phyloP scores from a whole-genome alignment of 768 basidiomycete species.

The Auricularia sp. region DNA sequence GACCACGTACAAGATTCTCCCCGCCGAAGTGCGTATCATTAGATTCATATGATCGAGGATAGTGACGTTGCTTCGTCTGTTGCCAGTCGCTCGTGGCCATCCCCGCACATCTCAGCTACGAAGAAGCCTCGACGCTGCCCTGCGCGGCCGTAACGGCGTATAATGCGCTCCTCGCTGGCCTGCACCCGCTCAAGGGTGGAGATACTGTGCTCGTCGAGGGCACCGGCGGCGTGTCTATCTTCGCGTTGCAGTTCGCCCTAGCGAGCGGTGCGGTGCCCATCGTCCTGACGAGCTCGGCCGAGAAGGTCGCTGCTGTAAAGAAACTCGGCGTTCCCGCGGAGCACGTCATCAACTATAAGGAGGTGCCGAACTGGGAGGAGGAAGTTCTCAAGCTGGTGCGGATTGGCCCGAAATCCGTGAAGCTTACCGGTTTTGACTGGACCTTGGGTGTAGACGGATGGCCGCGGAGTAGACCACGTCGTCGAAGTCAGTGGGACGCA shows the following conservation, averaged over 20 bases:
- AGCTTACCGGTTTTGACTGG: neutral
- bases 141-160: conserved; percentile 48
- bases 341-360: conserved; percentile 54
- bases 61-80: neutral
- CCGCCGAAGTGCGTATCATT: conserved; percentile 27
- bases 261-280: conserved; percentile 57
- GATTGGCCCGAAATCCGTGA: no score
- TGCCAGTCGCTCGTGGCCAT: conserved; percentile 33
- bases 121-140: conserved; percentile 58
- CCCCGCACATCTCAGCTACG: conserved; percentile 50
- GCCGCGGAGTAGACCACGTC: conserved; percentile 27
- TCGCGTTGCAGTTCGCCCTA: conserved; percentile 50
- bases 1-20: conserved; percentile 43
- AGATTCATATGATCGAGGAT: neutral
- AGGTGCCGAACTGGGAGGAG: conserved; percentile 47
- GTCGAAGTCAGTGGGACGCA: conserved; percentile 46
- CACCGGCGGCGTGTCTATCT: conserved; percentile 49
- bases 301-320: conserved; percentile 44
- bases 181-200: conserved; percentile 43
- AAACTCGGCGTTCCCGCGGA: conserved; percentile 36
- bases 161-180: conserved; percentile 40
- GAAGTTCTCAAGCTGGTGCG: conserved; percentile 38
- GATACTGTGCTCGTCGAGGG: conserved; percentile 48
- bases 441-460: conserved; percentile 18
- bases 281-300: conserved; percentile 56